Base-by-base conservation (phyloP, 495 filamentous ascomycete genomes). In the Aspergillus mulundensis region DNA sequence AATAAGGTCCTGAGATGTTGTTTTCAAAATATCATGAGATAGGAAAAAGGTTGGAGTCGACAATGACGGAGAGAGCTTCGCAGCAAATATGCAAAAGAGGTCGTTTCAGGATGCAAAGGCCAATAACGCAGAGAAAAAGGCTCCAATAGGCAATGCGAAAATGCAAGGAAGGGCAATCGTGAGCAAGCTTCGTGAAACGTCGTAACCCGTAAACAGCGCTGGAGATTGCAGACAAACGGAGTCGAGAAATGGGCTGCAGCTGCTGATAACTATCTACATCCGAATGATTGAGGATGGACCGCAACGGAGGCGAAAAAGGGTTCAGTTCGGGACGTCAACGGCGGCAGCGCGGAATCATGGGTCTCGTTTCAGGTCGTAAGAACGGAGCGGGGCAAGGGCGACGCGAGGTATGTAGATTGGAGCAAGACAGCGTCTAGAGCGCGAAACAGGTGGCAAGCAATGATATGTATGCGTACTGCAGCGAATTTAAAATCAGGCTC, bases 351-450 rank as follows among this genome's bases (percentile, higher is more conserved):
- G 60, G 66, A 62, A 66, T 73, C 75, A 75, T 82, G 69, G 75
- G 66, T 63, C 66, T 83, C 82, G 80, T 84, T 73, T 78, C 80
- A 73, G 69, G 75, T 84, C 81, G 77, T 84, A 71, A 79, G 71
- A 72, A 68, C 59, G 66, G 62, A 62, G 61, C 36, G 44, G 50
- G 60, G 59, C n/a, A 64, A 64, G 25, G 25, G 66, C 64, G 64
- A 65, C 64, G 54, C 58, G 44, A 59, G 50, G 50, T 53, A 65
- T 61, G 56, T 50, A 61, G n/a, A 50, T 56, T n/a, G n/a, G 59
- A 57, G 49, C 45, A 53, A 41, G 23, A 54, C 40, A 30, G 57
- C 60, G 52, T 30, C 28, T 30, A 54, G 44, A 45, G 43, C 39
- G 43, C 16, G 30, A 44, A 19, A 48, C 8, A 15, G 32, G 19